These are phyloP conservation scores for Paxillus involutus DNA, from an alignment of 768 basidiomycete genomes.

Conservation along the genomic window DNA sequence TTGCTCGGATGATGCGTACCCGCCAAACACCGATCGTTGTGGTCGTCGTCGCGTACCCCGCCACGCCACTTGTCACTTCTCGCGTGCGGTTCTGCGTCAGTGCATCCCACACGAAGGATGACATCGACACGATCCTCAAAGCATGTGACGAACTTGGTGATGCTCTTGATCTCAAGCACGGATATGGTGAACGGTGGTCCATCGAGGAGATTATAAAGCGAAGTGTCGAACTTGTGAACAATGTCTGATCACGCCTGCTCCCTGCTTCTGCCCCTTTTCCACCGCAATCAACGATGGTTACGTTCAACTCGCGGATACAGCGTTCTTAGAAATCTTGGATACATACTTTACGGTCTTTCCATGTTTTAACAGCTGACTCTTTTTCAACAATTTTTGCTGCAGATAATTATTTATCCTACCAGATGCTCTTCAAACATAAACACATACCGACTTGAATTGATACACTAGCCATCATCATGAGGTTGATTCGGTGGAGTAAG, in stretches of 20 bases:
- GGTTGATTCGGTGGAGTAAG: no score
- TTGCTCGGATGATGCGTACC: slow-evolving; percentile 83
- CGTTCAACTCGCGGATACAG: not conserved
- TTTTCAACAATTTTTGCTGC: slow-evolving; percentile 18
- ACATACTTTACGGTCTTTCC: slow-evolving; percentile 15
- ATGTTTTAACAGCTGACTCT: slow-evolving; percentile 10
- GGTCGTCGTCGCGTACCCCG: slow-evolving; percentile 89
- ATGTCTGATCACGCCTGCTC: slow-evolving; percentile 14
- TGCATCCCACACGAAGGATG: slow-evolving; percentile 95
- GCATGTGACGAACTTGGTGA: slow-evolving; percentile 94
- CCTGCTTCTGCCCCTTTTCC: no score
- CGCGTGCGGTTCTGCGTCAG: slow-evolving; percentile 94
- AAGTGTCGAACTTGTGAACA: slow-evolving; percentile 73
- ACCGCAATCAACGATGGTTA: not conserved
- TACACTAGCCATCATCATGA: not conserved
- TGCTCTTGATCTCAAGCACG: slow-evolving; percentile 87
- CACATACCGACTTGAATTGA: not conserved
- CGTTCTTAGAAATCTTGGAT: slow-evolving; percentile 22
- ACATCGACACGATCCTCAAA: slow-evolving; percentile 80
- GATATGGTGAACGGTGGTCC: slow-evolving; percentile 68
- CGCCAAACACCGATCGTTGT: slow-evolving; percentile 80
- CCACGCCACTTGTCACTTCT: slow-evolving; percentile 84
- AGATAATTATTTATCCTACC: slow-evolving; percentile 27
- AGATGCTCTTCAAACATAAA: slow-evolving; percentile 12
- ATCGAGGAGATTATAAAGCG: slow-evolving; percentile 69